Conservation (phyloP, 1,139 yeast species). For the Pichia sp. region DNA sequence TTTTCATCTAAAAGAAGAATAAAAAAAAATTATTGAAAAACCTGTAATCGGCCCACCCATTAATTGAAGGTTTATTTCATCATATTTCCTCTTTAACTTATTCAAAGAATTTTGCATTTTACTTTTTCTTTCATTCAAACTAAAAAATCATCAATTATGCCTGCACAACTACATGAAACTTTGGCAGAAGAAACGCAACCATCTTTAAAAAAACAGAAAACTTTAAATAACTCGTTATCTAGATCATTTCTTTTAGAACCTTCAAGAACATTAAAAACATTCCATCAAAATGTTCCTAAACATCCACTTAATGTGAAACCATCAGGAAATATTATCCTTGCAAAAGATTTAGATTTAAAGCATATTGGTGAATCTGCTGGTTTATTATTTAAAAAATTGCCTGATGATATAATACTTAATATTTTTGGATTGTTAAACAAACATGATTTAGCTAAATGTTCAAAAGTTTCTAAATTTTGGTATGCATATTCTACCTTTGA, state of each 20-base stretch:
- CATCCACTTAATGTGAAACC: slow-evolving; percentile 80
- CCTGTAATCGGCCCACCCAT: too few species aligned
- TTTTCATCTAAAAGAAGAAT: too few species aligned
- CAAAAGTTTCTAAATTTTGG: slow-evolving; percentile 57
- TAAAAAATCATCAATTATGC: not conserved
- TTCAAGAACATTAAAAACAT: slow-evolving; percentile 6
- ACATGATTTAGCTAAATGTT: slow-evolving; percentile 41
- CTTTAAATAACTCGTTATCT: not conserved
- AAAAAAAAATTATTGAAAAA: too few species aligned
- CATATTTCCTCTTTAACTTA: too few species aligned
- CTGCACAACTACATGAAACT: not conserved
- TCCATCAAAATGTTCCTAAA: slow-evolving; percentile 25
- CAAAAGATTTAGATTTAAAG: slow-evolving; percentile 25
- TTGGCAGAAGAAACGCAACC: not conserved
- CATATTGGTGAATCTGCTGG: slow-evolving; percentile 46
- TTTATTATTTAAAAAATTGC: slow-evolving; percentile 36
- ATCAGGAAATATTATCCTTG: slow-evolving; percentile 50
- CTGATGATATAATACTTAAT: slow-evolving; percentile 54
- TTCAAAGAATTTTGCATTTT: not conserved
- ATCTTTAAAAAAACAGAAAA: not conserved
- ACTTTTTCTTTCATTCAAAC: not conserved
- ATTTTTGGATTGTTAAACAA: slow-evolving; percentile 40
- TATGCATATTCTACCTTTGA: slow-evolving; percentile 71
- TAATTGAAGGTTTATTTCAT: too few species aligned
- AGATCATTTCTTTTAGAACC: slow-evolving; percentile 1